Evolutionary conservation across 441 rosid species (phyloP), one percentile per base, ranked within the genome.

Genomic region (Lagerstroemia fauriei): DNA sequence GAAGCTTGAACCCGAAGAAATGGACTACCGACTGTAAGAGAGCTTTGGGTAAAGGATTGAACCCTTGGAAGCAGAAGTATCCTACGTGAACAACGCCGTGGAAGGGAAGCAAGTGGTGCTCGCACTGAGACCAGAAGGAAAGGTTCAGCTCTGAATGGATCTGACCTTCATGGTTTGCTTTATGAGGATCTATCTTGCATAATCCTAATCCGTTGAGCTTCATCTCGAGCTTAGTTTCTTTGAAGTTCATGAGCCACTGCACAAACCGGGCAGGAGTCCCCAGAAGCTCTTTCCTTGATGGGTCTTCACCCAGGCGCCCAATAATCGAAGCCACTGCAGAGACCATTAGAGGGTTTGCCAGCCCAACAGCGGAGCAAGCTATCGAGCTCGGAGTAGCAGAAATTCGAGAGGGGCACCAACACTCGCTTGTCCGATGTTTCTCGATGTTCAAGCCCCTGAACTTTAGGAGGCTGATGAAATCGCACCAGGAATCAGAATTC

Each of bases 71-170:
- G 53, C 80, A 78, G 81, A 90, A 88, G 87, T 93, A 95, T 63
- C 98, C 99, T 29, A 95, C 84, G 78, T 97, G 98, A 76, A 92
- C 95, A 16, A 91, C 95, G 61, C 99, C 99, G 34, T 91, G 91
- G 84, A 97, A 97, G 18, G 98, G 99, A 87, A 94, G 98, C 63
- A 97, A 89, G 87, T 97, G 98, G 89, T 97, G 99, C 83, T 97
- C 99, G 17, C 99, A 97, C 84, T 89, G 96, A 81, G 99, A 95
- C 93, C 99, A 95, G 81, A 97, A 89, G 1, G 92, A 78, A 17
- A 97, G 27, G 86, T 90, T 92, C 85, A 92, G 83, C 88, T 92
- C 99, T 27, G 90, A 90, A 50, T 84, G 88, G 12, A 91, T 68
- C 48, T 79, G 90, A 82, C 81, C 88, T 56, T 82, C 87, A 51